Conservation (phyloP, 2,329 filamentous ascomycete species). For the Rutstroemia sp. region DNA sequence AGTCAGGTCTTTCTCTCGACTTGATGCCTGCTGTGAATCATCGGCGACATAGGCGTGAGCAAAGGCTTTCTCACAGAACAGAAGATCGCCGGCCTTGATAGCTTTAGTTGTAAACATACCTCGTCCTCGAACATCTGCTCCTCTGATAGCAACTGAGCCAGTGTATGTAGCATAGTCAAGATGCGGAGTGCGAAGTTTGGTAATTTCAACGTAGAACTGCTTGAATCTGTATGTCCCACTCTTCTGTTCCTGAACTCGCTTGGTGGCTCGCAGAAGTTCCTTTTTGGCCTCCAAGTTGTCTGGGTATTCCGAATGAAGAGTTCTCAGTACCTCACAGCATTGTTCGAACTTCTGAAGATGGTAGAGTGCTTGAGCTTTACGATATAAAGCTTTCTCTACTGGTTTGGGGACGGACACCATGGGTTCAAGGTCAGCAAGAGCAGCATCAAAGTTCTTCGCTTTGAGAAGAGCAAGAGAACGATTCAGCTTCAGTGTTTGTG, state of each 20-base stretch:
- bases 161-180: constrained; percentile 15
- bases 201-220: constrained; percentile 11
- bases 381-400: constrained; percentile 9
- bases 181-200: constrained; percentile 4
- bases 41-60: constrained; percentile 9
- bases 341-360: constrained; percentile 5
- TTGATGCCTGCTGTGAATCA: not conserved
- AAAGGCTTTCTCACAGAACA: constrained; percentile 17
- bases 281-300: not conserved
- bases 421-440: constrained; percentile 24
- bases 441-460: constrained; percentile 30
- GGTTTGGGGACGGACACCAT: not conserved
- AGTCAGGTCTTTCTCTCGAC: not conserved
- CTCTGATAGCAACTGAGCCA: constrained; percentile 6
- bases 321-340: constrained; percentile 7
- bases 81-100: constrained; percentile 13
- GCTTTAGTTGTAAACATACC: constrained; percentile 13
- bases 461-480: constrained; percentile 30
- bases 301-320: constrained; percentile 8
- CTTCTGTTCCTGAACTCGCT: constrained; percentile 12
- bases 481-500: constrained; percentile 27
- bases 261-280: constrained; percentile 5
- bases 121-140: constrained; percentile 1
- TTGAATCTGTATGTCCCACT: constrained; percentile 14
- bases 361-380: constrained; percentile 9